Percentiles rank a stretch among this genome's conserved stretches.
Evolutionary conservation across 2,329 filamentous ascomycete species (phyloP).

Genomic region (Akanthomyces muscarius): DNA sequence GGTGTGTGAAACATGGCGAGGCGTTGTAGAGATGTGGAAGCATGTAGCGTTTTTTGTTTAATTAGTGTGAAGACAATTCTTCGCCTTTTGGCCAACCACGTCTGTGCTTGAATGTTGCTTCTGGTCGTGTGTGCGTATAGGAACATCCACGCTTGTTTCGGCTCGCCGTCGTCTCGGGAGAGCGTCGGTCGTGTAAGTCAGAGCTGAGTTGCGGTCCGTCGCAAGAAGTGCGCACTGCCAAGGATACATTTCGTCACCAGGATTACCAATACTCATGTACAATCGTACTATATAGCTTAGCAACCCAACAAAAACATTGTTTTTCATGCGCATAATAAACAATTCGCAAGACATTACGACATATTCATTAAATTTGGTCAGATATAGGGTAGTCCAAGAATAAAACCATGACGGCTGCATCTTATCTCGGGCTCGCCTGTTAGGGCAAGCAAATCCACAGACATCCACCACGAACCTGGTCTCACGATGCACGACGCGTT

Average conservation of each 20-base stretch:
- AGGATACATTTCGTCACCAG: no score
- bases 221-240: no score
- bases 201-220: not conserved
- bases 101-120: not conserved
- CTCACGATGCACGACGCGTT: constrained; percentile 4
- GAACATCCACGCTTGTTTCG: not conserved
- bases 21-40: not conserved
- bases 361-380: not conserved
- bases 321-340: constrained; percentile 6
- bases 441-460: constrained; percentile 11
- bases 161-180: not conserved
- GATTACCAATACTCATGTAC: no score
- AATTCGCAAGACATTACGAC: not conserved
- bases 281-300: no score
- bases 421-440: constrained; percentile 7
- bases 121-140: not conserved
- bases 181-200: not conserved
- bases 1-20: not conserved
- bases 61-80: no score
- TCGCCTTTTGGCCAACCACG: not conserved
- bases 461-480: constrained; percentile 5
- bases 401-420: not conserved
- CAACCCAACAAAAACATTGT: not conserved
- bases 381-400: constrained; percentile 8
- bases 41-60: constrained; percentile 2